phyloP scores from a whole-genome alignment of 495 filamentous ascomycete genomes.

The Podospora didyma region DNA sequence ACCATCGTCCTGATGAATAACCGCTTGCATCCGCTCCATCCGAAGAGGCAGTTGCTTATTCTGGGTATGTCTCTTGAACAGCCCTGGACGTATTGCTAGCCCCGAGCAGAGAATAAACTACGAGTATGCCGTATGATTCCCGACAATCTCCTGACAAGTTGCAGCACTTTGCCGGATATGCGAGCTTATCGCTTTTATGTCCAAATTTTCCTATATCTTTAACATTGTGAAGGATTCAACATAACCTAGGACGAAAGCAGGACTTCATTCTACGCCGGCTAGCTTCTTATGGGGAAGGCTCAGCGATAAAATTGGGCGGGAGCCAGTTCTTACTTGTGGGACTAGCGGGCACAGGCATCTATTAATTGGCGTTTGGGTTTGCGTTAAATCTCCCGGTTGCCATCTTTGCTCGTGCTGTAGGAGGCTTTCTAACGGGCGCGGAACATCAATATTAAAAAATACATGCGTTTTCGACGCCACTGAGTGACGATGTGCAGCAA shows the following conservation, averaged over 20 bases:
- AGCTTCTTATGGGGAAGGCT: constrained; percentile 88
- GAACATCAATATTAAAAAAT: too few relatives aligned
- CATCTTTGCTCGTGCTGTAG: constrained; percentile 80
- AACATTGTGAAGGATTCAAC: constrained; percentile 90
- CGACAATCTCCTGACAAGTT: constrained; percentile 29
- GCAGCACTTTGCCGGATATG: constrained; percentile 90
- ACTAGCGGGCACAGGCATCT: constrained; percentile 82
- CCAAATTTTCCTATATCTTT: constrained; percentile 98
- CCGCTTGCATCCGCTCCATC: constrained; percentile 51
- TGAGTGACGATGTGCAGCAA: constrained; percentile 49
- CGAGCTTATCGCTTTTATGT: constrained; percentile 99
- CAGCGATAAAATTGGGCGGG: constrained; percentile 88
- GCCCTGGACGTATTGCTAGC: too few relatives aligned
- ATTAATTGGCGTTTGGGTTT: constrained; percentile 92
- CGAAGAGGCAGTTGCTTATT: constrained; percentile 62
- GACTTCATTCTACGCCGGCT: constrained; percentile 85
- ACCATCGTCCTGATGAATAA: too few relatives aligned
- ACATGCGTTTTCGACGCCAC: constrained; percentile 8
- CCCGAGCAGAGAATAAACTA: background rate
- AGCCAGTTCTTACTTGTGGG: constrained; percentile 88
- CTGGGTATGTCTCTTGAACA: constrained; percentile 51
- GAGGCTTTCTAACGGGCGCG: constrained; percentile 93
- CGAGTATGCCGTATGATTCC: background rate
- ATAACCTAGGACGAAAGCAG: constrained; percentile 72
- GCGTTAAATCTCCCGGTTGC: constrained; percentile 79